These are phyloP conservation scores for Lathyrus aphaca DNA, from an alignment of 306 rosid species.

Conservation along the genomic window DNA sequence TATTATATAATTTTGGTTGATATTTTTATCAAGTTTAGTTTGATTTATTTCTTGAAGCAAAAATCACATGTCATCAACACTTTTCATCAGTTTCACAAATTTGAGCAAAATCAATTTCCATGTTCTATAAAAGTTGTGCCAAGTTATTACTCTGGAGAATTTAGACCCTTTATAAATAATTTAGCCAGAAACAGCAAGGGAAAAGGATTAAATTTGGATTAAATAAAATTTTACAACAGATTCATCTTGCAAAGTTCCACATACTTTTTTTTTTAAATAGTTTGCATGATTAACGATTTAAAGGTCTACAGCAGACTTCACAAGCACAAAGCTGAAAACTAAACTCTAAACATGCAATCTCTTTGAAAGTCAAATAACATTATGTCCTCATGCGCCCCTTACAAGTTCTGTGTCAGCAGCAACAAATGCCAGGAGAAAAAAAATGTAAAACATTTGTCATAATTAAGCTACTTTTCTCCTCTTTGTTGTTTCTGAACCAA, in stretches of 20 bases:
- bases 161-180: too few relatives aligned
- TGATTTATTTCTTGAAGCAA: too few relatives aligned
- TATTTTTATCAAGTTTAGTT: too few relatives aligned
- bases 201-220: background rate
- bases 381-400: slow-evolving; percentile 13
- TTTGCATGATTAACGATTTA: background rate
- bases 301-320: slow-evolving; percentile 3
- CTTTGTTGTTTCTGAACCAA: slow-evolving; percentile 43
- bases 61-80: too few relatives aligned
- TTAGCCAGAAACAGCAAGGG: background rate
- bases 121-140: too few relatives aligned
- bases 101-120: too few relatives aligned
- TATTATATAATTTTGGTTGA: too few relatives aligned
- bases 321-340: slow-evolving; percentile 3
- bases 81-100: too few relatives aligned
- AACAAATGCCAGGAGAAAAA: background rate
- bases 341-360: slow-evolving; percentile 28
- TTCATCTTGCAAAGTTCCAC: background rate
- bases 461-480: slow-evolving; percentile 50
- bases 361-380: slow-evolving; percentile 20
- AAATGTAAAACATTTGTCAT: slow-evolving; percentile 15
- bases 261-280: background rate
- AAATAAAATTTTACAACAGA: background rate
- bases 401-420: slow-evolving; percentile 20
- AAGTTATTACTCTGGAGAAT: too few relatives aligned